phyloP scores from a whole-genome alignment of 2,329 filamentous ascomycete genomes.

The Elsinoe batatas region DNA sequence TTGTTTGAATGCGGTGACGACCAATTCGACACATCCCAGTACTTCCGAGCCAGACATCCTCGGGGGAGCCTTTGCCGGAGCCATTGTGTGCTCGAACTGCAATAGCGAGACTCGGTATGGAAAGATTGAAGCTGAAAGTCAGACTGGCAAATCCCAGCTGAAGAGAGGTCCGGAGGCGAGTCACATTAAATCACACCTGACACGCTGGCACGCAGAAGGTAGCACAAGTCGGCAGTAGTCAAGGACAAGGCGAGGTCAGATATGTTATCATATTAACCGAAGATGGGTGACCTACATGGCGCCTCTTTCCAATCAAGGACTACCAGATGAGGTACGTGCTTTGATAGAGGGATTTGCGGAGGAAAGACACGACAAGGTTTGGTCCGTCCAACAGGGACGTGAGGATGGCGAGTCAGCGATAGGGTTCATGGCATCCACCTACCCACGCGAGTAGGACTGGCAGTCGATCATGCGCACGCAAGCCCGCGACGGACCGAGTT shows the following conservation, averaged over 20 bases:
- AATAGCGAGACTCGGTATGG: neutral
- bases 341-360: conserved; percentile 10
- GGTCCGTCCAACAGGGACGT: conserved; percentile 3
- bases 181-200: conserved; percentile 11
- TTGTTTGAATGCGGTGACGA: conserved; percentile 35
- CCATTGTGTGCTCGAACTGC: neutral
- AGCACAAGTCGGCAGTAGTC: neutral
- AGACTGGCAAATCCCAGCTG: conserved; percentile 7
- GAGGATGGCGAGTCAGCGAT: conserved; percentile 4
- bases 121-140: neutral
- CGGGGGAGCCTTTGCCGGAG: neutral
- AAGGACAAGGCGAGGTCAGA: conserved; percentile 2
- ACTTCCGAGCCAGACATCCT: conserved; percentile 27
- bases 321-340: conserved; percentile 1
- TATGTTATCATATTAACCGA: conserved; percentile 12
- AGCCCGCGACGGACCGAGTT: conserved; percentile 5
- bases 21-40: conserved; percentile 32
- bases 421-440: conserved; percentile 5
- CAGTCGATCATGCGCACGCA: conserved; percentile 8
- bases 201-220: conserved; percentile 6
- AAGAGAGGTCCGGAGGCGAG: conserved; percentile 1
- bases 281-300: conserved; percentile 6
- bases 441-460: conserved; percentile 8
- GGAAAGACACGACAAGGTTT: conserved; percentile 2
- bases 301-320: conserved; percentile 2